Conservation (phyloP, 176 grass and related monocot species). For the Raddia distichophylla region DNA sequence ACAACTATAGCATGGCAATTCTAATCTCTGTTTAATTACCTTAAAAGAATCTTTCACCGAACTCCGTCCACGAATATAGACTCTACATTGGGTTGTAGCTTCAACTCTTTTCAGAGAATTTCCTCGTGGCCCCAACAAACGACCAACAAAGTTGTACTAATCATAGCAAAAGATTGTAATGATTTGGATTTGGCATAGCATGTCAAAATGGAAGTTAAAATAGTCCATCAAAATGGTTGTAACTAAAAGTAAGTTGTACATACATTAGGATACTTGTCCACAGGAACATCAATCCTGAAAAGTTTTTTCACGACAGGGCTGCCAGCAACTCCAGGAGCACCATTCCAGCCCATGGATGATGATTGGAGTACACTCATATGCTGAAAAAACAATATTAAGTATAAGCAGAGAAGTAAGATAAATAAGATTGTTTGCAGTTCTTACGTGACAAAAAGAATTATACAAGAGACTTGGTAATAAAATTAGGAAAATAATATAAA, state of each 20-base stretch:
- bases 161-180: slow-evolving; percentile 41
- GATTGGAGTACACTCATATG: slow-evolving; percentile 57
- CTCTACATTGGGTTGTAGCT: slow-evolving; percentile 91
- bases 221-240: slow-evolving; percentile 14
- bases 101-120: slow-evolving; percentile 99
- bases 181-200: slow-evolving; percentile 35
- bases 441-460: not conserved
- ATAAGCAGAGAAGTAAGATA: slow-evolving; percentile 4
- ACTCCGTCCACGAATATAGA: slow-evolving; percentile 92
- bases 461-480: not conserved
- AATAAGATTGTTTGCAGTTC: not conserved
- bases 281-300: slow-evolving; percentile 79
- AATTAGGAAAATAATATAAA: not conserved
- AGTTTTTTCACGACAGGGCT: slow-evolving; percentile 72
- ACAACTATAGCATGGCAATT: slow-evolving; percentile 33
- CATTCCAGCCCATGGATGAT: slow-evolving; percentile 58
- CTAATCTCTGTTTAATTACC: slow-evolving; percentile 61
- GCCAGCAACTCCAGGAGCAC: slow-evolving; percentile 50
- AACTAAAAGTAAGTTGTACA: slow-evolving; percentile 33
- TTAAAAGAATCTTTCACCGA: slow-evolving; percentile 95
- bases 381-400: slow-evolving; percentile 43
- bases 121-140: slow-evolving; percentile 92
- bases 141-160: slow-evolving; percentile 98
- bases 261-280: slow-evolving; percentile 84
- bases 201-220: slow-evolving; percentile 25